A percentile compares a stretch with the other conserved stretches of the same genome.
These are phyloP conservation scores for Lizonia empirigonia DNA, from an alignment of 2,329 filamentous ascomycete genomes.

Conservation along the genomic window DNA sequence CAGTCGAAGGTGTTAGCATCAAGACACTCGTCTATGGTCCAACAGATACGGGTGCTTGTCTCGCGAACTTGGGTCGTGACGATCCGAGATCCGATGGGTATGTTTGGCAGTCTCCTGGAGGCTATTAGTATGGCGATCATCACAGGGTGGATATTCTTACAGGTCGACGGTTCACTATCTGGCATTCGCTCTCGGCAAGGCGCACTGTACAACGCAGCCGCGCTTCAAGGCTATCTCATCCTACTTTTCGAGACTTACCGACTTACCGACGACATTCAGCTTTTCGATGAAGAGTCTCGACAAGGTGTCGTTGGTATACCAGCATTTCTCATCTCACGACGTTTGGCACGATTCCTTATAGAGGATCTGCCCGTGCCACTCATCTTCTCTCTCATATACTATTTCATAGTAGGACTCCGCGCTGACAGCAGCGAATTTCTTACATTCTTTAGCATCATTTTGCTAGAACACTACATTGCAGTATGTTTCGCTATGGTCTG, in stretches of 20 bases:
- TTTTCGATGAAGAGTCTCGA: conserved; percentile 76
- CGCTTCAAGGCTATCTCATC: conserved; percentile 76
- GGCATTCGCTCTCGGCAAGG: conserved; percentile 77
- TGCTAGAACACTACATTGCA: conserved; percentile 75
- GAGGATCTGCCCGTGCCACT: conserved; percentile 77
- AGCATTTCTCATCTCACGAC: conserved; percentile 71
- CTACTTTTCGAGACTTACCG: conserved; percentile 78
- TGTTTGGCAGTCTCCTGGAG: conserved; percentile 72
- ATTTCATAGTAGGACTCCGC: conserved; percentile 79
- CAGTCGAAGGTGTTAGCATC: conserved; percentile 24
- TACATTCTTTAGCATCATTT: conserved; percentile 70
- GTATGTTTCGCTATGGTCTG: conserved; percentile 73
- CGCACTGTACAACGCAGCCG: conserved; percentile 72
- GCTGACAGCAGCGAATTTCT: conserved; percentile 69
- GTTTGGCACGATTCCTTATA: conserved; percentile 69
- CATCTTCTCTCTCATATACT: conserved; percentile 72
- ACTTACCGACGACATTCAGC: conserved; percentile 73
- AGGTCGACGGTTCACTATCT: conserved; percentile 67
- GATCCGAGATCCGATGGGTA: conserved; percentile 76
- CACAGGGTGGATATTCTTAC: conserved; percentile 74
- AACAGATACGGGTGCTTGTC: conserved; percentile 70
- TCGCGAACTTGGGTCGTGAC: conserved; percentile 73
- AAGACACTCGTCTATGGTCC: conserved; percentile 62
- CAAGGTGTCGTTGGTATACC: conserved; percentile 74
- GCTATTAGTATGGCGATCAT: conserved; percentile 73